A percentile compares a stretch with the other conserved stretches of the same genome.
These are phyloP conservation scores for Clarireedia monteithiana DNA, from an alignment of 2,329 filamentous ascomycete species.

Conservation along the genomic window DNA sequence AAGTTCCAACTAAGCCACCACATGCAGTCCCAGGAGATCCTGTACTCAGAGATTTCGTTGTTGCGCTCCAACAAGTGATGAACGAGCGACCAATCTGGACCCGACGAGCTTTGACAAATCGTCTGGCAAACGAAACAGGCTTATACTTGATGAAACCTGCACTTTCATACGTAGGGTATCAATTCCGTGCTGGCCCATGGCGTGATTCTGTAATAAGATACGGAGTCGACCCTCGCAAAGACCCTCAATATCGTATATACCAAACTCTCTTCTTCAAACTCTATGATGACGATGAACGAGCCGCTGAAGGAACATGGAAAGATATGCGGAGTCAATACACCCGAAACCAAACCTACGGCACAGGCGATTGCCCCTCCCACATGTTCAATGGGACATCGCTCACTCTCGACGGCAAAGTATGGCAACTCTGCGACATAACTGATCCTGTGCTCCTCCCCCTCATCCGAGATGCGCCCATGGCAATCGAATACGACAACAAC, in stretches of 20 bases:
- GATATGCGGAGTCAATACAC: slow-evolving; percentile 14
- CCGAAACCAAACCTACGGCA: slow-evolving; percentile 18
- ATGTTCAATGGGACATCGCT: slow-evolving; percentile 75
- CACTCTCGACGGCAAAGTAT: slow-evolving; percentile 76
- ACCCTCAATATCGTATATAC: slow-evolving; percentile 71
- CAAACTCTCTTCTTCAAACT: slow-evolving; percentile 87
- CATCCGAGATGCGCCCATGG: slow-evolving; percentile 54
- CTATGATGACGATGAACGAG: slow-evolving; percentile 25
- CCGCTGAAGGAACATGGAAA: slow-evolving; percentile 17
- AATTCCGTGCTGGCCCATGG: slow-evolving; percentile 89
- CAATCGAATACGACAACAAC: slow-evolving; percentile 48
- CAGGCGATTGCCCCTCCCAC: slow-evolving; percentile 44
- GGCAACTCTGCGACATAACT: slow-evolving; percentile 88
- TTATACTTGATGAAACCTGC: slow-evolving; percentile 61
- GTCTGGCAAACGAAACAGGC: slow-evolving; percentile 45
- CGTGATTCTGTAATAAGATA: slow-evolving; percentile 79
- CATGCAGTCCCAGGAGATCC: slow-evolving; percentile 33
- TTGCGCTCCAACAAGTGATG: slow-evolving; percentile 57
- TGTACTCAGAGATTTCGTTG: slow-evolving; percentile 56
- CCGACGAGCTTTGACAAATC: slow-evolving; percentile 71
- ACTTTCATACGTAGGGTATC: slow-evolving; percentile 79
- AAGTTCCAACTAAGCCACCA: slow-evolving; percentile 15
- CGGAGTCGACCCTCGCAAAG: slow-evolving; percentile 75
- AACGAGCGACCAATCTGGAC: slow-evolving; percentile 78
- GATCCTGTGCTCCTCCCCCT: slow-evolving; percentile 66